Percentiles rank a stretch among this genome's conserved stretches.
Evolutionary conservation across 2,329 filamentous ascomycete species (phyloP).

Genomic region (Raffaelea arxii): DNA sequence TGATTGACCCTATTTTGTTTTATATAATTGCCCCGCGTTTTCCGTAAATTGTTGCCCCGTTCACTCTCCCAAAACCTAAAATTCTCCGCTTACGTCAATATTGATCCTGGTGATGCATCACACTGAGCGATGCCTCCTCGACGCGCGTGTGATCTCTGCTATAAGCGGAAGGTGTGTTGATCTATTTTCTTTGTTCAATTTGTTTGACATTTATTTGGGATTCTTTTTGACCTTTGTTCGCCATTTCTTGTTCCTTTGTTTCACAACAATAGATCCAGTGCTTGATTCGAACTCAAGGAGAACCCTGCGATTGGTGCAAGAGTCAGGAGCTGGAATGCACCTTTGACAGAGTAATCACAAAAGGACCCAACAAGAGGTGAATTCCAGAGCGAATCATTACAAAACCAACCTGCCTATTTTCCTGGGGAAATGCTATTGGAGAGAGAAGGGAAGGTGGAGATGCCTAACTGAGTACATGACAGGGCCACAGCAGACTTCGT

Average conservation of each 20-base stretch:
- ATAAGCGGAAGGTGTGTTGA: slow-evolving; percentile 1
- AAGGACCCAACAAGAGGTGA: not conserved
- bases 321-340: not conserved
- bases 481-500: not conserved
- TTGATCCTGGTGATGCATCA: not conserved
- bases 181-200: too few relatives aligned
- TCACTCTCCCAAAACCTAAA: not conserved
- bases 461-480: not conserved
- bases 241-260: too few relatives aligned
- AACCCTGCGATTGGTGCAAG: slow-evolving; percentile 1
- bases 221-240: too few relatives aligned
- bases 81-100: not conserved
- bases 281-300: not conserved
- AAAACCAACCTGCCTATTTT: too few relatives aligned
- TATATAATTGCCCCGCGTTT: too few relatives aligned
- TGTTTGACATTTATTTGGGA: too few relatives aligned
- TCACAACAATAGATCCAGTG: slow-evolving; percentile 3
- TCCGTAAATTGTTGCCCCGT: not conserved
- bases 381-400: not conserved
- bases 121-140: not conserved
- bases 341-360: not conserved
- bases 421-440: not conserved
- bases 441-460: not conserved
- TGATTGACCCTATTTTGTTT: too few relatives aligned
- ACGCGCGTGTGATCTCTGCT: slow-evolving; percentile 1